Conservation (phyloP, 2,329 filamentous ascomycete species). For the Chaetomiaceae sp. region DNA sequence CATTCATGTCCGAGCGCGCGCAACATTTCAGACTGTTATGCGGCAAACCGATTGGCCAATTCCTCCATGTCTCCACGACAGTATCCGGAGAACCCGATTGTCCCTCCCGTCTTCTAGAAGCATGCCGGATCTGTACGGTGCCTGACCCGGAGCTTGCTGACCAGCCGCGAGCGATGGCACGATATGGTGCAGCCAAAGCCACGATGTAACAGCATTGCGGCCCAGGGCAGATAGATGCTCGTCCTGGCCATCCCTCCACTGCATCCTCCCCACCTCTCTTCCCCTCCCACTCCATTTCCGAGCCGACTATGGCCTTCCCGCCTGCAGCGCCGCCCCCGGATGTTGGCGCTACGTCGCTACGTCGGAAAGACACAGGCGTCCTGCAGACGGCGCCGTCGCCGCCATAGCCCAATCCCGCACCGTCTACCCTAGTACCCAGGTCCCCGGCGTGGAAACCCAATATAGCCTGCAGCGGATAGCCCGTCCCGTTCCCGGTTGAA, state of each 20-base stretch:
- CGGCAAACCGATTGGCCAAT: slow-evolving; percentile 2
- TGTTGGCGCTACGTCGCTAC: neutral
- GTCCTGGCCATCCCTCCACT: neutral
- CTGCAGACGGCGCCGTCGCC: too few relatives aligned
- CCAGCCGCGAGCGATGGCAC: neutral
- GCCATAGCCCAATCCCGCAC: too few relatives aligned
- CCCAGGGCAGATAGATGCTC: neutral
- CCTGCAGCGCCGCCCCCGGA: neutral
- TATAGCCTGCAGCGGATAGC: slow-evolving; percentile 25
- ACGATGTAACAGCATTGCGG: slow-evolving; percentile 16
- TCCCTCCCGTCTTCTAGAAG: neutral
- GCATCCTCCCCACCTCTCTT: neutral
- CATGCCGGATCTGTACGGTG: neutral
- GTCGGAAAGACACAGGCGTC: too few relatives aligned
- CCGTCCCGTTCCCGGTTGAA: slow-evolving; percentile 27
- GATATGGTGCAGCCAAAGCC: slow-evolving; percentile 1
- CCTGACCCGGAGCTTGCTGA: neutral
- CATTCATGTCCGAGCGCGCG: neutral
- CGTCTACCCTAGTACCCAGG: too few relatives aligned
- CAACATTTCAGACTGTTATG: neutral
- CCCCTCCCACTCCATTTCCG: neutral
- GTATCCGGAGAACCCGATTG: neutral
- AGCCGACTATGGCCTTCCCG: neutral
- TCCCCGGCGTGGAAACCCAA: slow-evolving; percentile 14
- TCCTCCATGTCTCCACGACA: neutral